Conservation (phyloP, 768 basidiomycete species). For the Leccinum subgranulosum region DNA sequence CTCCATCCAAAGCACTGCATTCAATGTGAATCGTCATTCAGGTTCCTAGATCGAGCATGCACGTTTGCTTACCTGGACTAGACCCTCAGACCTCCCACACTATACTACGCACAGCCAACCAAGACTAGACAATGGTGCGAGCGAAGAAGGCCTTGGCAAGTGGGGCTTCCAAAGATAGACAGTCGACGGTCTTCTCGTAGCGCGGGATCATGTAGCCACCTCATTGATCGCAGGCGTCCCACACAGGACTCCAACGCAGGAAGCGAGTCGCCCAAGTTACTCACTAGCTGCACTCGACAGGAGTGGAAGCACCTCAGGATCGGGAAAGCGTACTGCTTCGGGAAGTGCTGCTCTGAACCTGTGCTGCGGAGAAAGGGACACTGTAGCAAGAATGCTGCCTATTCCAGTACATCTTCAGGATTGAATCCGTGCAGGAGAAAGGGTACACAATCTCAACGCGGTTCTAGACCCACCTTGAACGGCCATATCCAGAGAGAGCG, state of each 20-base stretch:
- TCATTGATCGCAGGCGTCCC: conserved; percentile 1
- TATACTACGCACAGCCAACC: conserved; percentile 68
- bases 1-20: conserved; percentile 54
- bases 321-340: conserved; percentile 7
- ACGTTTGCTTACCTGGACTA: conserved; percentile 58
- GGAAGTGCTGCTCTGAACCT: conserved; percentile 13
- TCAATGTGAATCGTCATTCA: conserved; percentile 12
- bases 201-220: conserved; percentile 12
- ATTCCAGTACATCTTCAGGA: conserved; percentile 13
- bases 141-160: background rate
- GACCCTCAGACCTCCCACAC: conserved; percentile 76
- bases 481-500: conserved; percentile 56
- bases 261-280: background rate
- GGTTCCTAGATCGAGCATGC: conserved; percentile 10
- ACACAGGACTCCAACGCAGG: conserved; percentile 5
- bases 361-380: conserved; percentile 9
- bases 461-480: conserved; percentile 20
- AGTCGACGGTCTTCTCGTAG: background rate
- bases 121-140: conserved; percentile 44
- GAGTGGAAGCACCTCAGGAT: conserved; percentile 20
- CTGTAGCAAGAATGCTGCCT: conserved; percentile 16
- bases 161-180: background rate
- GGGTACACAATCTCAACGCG: conserved; percentile 2
- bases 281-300: conserved; percentile 10
- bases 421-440: conserved; percentile 11